These are phyloP conservation scores for Epicoccum nigrum DNA, from an alignment of 2,329 filamentous ascomycete genomes.

Conservation along the genomic window DNA sequence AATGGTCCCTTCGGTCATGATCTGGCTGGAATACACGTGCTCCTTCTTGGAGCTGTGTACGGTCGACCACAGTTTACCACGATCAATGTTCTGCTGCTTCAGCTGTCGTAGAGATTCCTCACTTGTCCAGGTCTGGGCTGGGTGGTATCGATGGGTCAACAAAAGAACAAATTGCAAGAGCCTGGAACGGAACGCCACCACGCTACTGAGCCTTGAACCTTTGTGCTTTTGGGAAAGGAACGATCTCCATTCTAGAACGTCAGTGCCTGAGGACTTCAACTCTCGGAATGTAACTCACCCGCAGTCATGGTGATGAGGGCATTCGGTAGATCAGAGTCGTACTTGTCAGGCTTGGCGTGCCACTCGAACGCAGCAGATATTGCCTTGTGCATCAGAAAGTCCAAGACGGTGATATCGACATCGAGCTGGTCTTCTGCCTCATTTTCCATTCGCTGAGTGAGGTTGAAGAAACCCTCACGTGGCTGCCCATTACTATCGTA, in stretches of 20 bases:
- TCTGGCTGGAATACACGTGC: constrained; percentile 18
- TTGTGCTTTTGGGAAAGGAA: constrained; percentile 52
- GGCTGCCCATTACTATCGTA: constrained; percentile 27
- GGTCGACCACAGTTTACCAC: constrained; percentile 25
- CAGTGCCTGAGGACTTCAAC: background rate
- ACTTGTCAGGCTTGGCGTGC: constrained; percentile 34
- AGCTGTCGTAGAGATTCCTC: constrained; percentile 44
- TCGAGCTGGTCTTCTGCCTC: constrained; percentile 51
- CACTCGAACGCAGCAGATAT: constrained; percentile 52
- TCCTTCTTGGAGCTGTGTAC: constrained; percentile 29
- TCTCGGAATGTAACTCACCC: constrained; percentile 28
- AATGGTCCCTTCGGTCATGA: background rate
- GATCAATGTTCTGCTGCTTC: constrained; percentile 44
- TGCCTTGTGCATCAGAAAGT: constrained; percentile 59
- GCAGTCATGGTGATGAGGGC: constrained; percentile 43
- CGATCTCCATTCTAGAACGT: constrained; percentile 49
- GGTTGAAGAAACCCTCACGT: constrained; percentile 37
- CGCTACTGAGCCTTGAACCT: constrained; percentile 41
- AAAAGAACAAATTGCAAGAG: constrained; percentile 56
- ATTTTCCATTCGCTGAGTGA: constrained; percentile 43
- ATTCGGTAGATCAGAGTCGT: constrained; percentile 40
- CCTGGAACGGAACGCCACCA: constrained; percentile 56
- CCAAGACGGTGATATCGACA: constrained; percentile 62
- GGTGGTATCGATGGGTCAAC: constrained; percentile 52
- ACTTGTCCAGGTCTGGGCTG: constrained; percentile 47